Evolutionary conservation across 176 grass and related monocot genomes (phyloP), one percentile per base, ranked within the genome.

Genomic region (Typha latifolia): DNA sequence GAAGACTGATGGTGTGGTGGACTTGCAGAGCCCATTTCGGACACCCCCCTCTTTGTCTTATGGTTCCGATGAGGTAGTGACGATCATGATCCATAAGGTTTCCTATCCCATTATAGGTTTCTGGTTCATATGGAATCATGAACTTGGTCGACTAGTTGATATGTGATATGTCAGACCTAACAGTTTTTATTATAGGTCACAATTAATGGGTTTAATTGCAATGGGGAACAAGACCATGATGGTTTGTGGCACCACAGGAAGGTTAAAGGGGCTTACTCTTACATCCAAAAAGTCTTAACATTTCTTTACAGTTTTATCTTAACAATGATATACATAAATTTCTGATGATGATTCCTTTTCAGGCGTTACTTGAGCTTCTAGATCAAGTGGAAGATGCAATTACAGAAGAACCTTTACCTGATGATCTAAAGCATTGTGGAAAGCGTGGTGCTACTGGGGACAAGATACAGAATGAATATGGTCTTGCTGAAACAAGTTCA

Each of bases 331-430:
- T 72, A 52, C 77, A 11, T 61, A 77, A 76, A 69, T 43, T 64
- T 57, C 24, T 26, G 24, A 5, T 57, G 52, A 1, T 49, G 47
- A 37, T 72, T 74, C 64, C 24, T 73, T 78, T 63, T 10, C 66
- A 96, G 93, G 78, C 81, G 78, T 69, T 96, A 53, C 83, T 96
- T 67, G 88, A 81, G 72, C 93, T 97, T 74, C 66, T 97, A 61
- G 88, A 97, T 78, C 93, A 97, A 89, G 93, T 97, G 24, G 77
- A 92, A 81, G 93, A 97, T 86, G 93, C 85, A 71, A 97, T 97
- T 68, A 81, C 63, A 31, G 93, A 97, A 69, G 92, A 91, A 75
- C 74, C 84, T 63, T 71, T 71, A 21, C 61, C 64, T 29, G 62
- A 18, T 67, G 71, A 75, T 78, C 37, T 20, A 63, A 79, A n/a